phyloP scores from a whole-genome alignment of 495 filamentous ascomycete genomes.

The Alectoria sarmentosa region DNA sequence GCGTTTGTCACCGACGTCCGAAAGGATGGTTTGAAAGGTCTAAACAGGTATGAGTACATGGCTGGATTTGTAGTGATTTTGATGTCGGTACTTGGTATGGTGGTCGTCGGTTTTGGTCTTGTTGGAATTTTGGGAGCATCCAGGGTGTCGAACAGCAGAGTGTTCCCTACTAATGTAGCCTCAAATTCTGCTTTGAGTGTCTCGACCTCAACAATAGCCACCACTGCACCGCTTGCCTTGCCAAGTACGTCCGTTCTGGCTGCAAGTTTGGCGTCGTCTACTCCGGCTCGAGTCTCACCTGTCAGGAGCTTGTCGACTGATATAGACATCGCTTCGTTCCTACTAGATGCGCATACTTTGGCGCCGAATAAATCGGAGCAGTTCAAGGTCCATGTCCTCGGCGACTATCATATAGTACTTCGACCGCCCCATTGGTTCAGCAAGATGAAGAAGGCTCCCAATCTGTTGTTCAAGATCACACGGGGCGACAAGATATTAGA shows the following conservation, averaged over 20 bases:
- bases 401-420: slow-evolving; percentile 54
- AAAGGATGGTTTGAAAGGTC: slow-evolving; percentile 6
- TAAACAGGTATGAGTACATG: slow-evolving; percentile 10
- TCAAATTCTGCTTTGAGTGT: slow-evolving; percentile 20
- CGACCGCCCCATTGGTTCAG: slow-evolving; percentile 46
- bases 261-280: slow-evolving; percentile 23
- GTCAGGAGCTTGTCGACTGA: slow-evolving; percentile 23
- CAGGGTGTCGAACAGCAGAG: slow-evolving; percentile 14
- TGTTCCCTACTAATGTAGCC: slow-evolving; percentile 11
- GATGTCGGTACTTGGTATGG: slow-evolving; percentile 6
- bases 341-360: slow-evolving; percentile 29
- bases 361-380: slow-evolving; percentile 35
- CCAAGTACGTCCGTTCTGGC: slow-evolving; percentile 12
- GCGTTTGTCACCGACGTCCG: slow-evolving; percentile 11
- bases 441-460: slow-evolving; percentile 41
- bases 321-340: slow-evolving; percentile 30
- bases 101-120: slow-evolving; percentile 9
- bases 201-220: slow-evolving; percentile 17
- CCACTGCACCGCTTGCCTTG: slow-evolving; percentile 11
- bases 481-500: slow-evolving; percentile 39
- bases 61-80: slow-evolving; percentile 9
- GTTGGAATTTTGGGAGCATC: slow-evolving; percentile 14
- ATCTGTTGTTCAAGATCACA: slow-evolving; percentile 45
- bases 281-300: slow-evolving; percentile 22
- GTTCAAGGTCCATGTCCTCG: slow-evolving; percentile 56